Evolutionary conservation across 768 basidiomycete species (phyloP).

Genomic region (Exsudoporus frostii): DNA sequence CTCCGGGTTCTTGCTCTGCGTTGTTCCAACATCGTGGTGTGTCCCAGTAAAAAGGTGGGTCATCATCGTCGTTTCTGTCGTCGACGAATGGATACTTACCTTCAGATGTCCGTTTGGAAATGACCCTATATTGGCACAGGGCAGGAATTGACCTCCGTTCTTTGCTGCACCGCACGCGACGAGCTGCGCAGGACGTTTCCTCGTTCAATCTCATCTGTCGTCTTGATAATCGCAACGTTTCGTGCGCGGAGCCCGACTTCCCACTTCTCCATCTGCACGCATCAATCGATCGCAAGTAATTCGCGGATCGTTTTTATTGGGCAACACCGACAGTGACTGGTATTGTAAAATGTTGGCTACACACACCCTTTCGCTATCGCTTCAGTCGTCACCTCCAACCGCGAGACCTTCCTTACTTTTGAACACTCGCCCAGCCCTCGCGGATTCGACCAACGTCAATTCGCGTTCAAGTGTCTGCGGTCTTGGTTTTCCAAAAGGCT

Average conservation of each 20-base stretch:
- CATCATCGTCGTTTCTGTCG: not conserved
- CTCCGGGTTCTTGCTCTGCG: constrained; percentile 22
- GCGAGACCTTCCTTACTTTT: not conserved
- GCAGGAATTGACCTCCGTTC: not conserved
- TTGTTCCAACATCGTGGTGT: constrained; percentile 22
- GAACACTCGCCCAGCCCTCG: constrained; percentile 19
- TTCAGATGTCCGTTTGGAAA: not conserved
- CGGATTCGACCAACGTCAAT: constrained; percentile 26
- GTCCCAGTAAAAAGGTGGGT: constrained; percentile 26
- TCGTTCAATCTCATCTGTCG: constrained; percentile 20
- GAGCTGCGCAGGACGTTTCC: constrained; percentile 30
- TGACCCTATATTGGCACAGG: not conserved
- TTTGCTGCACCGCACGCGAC: constrained; percentile 14
- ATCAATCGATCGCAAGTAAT: constrained; percentile 4
- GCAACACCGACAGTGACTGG: constrained; percentile 3
- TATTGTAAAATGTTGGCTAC: constrained; percentile 20
- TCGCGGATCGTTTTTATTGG: constrained; percentile 7
- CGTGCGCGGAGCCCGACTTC: constrained; percentile 1
- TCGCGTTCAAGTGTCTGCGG: constrained; percentile 4
- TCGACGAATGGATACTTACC: constrained; percentile 3
- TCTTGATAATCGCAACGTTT: constrained; percentile 25
- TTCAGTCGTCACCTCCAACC: not conserved
- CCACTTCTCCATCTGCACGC: constrained; percentile 7
- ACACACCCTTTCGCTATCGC: not conserved
- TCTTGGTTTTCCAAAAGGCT: constrained; percentile 7